These are phyloP conservation scores for Tulasnella sp. DNA, from an alignment of 768 basidiomycete species.

Conservation along the genomic window DNA sequence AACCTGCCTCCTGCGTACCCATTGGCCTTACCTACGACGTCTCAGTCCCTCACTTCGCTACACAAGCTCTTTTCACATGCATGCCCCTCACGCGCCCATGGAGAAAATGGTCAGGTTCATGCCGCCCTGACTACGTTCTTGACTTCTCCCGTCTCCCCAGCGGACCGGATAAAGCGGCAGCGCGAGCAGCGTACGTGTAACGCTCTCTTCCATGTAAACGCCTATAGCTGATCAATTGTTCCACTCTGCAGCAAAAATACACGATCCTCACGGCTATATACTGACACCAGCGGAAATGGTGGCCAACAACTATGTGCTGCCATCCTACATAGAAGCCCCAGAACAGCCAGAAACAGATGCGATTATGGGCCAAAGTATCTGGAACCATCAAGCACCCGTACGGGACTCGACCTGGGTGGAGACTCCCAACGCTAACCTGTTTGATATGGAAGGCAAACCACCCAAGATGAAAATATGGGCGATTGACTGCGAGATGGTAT, in stretches of 20 bases:
- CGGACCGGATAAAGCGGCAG: constrained; percentile 60
- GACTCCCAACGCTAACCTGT: constrained; percentile 40
- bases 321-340: constrained; percentile 61
- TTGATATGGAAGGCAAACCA: constrained; percentile 26
- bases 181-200: constrained; percentile 30
- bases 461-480: constrained; percentile 48
- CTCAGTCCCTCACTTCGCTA: constrained; percentile 52
- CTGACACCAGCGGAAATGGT: constrained; percentile 40
- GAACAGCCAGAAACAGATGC: constrained; percentile 48
- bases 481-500: constrained; percentile 95
- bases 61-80: constrained; percentile 73
- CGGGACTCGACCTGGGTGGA: constrained; percentile 52
- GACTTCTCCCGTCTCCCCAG: constrained; percentile 41
- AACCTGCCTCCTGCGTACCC: constrained; percentile 46
- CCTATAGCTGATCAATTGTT: constrained; percentile 16
- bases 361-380: constrained; percentile 35
- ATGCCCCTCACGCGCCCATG: constrained; percentile 85
- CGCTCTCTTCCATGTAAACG: constrained; percentile 28
- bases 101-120: constrained; percentile 74
- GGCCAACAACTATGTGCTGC: constrained; percentile 60
- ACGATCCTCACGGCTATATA: not conserved
- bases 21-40: constrained; percentile 33
- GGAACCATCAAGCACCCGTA: constrained; percentile 15
- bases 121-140: constrained; percentile 76
- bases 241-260: not conserved